A percentile compares a stretch with the other conserved stretches of the same genome.
Conservation (phyloP, 2,329 filamentous ascomycete genomes). For the Ophiostoma montium region DNA sequence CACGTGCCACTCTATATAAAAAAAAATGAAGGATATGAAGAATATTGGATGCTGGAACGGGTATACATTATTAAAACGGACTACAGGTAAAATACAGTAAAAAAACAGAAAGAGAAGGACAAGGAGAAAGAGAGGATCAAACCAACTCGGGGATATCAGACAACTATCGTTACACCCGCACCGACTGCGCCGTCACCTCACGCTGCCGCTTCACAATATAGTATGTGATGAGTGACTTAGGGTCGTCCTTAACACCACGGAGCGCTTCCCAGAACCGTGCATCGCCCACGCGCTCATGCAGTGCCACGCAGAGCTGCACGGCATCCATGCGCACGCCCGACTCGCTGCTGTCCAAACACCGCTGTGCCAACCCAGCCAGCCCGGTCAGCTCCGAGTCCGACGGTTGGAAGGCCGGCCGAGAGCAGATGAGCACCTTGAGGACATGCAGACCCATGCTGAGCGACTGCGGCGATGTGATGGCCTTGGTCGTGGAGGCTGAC, state of each 20-base stretch:
- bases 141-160: not conserved
- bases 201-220: slow-evolving; percentile 61
- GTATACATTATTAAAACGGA: not conserved
- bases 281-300: slow-evolving; percentile 50
- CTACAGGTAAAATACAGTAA: not conserved
- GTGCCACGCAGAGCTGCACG: slow-evolving; percentile 62
- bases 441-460: slow-evolving; percentile 51
- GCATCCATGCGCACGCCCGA: slow-evolving; percentile 58
- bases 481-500: not conserved
- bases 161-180: not conserved
- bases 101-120: not conserved
- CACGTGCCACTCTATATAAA: too few species aligned
- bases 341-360: slow-evolving; percentile 45
- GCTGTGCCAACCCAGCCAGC: slow-evolving; percentile 36
- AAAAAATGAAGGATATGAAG: not conserved
- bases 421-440: slow-evolving; percentile 44
- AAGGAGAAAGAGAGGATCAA: not conserved
- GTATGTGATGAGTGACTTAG: slow-evolving; percentile 65
- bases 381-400: slow-evolving; percentile 35
- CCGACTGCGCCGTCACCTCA: slow-evolving; percentile 21
- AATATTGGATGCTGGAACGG: not conserved
- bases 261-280: slow-evolving; percentile 53
- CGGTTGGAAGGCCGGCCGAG: slow-evolving; percentile 30
- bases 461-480: slow-evolving; percentile 27
- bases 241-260: slow-evolving; percentile 51